A percentile compares a stretch with the other conserved stretches of the same genome.
Conservation (phyloP, 116 monocot genomes). For the Iris pallida region DNA sequence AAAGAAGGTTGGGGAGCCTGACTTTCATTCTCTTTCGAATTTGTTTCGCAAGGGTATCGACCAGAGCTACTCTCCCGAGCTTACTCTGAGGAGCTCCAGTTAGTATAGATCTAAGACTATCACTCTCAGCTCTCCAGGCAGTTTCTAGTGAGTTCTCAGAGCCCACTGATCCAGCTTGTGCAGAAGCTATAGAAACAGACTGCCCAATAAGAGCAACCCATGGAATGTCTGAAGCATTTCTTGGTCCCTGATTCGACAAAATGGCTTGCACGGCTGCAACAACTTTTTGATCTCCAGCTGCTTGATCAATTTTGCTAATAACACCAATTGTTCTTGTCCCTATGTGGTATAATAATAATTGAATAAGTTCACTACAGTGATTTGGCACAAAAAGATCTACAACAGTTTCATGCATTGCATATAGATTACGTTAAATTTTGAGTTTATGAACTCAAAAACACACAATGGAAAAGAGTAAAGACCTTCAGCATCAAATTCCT, state of each 20-base stretch:
- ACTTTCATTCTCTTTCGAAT: constrained; percentile 87
- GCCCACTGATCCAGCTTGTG: constrained; percentile 84
- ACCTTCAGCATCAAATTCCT: constrained; percentile 93
- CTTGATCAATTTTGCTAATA: constrained; percentile 97
- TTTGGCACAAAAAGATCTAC: background rate
- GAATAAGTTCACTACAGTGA: background rate
- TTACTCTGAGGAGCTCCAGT: constrained; percentile 67
- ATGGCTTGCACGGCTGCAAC: constrained; percentile 84
- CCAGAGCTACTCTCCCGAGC: constrained; percentile 87
- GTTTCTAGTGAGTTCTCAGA: constrained; percentile 82
- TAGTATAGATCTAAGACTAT: constrained; percentile 76
- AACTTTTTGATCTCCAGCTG: constrained; percentile 71
- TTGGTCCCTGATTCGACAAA: constrained; percentile 76
- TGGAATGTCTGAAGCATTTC: constrained; percentile 71
- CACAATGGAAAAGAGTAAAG: constrained; percentile 5
- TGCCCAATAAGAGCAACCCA: constrained; percentile 96
- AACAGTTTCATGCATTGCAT: background rate
- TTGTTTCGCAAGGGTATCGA: constrained; percentile 83
- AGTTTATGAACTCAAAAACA: background rate
- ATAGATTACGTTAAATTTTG: background rate
- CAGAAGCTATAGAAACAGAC: constrained; percentile 89
- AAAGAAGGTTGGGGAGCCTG: constrained; percentile 82
- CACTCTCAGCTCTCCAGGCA: constrained; percentile 92
- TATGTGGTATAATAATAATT: constrained; percentile 7
- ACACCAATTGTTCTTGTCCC: constrained; percentile 91